Conservation (phyloP, 371 early-diverging fungal genomes). For the Lichtheimia ornata region DNA sequence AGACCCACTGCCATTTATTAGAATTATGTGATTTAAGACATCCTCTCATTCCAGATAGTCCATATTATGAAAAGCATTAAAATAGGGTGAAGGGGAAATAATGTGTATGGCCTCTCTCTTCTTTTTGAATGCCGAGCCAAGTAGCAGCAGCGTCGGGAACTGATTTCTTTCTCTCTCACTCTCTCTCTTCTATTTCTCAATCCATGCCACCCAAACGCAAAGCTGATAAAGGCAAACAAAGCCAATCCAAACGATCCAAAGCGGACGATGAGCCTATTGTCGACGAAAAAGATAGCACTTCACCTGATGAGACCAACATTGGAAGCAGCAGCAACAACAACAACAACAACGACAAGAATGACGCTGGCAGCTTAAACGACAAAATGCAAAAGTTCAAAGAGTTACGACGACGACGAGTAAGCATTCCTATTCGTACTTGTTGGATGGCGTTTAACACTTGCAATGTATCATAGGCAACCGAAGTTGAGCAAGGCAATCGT, state of each 20-base stretch:
- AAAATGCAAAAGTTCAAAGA: slow-evolving; percentile 23
- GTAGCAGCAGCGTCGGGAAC: too few species aligned
- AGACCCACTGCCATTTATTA: background rate
- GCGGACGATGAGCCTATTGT: background rate
- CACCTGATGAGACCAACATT: background rate
- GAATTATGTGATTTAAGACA: background rate
- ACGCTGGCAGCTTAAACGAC: slow-evolving; percentile 5
- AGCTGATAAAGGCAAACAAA: background rate
- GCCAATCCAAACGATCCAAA: background rate
- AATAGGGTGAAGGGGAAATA: too few species aligned
- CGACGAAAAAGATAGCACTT: too few species aligned
- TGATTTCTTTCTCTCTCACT: background rate
- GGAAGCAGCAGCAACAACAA: background rate
- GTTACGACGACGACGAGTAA: slow-evolving; percentile 27
- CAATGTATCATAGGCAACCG: slow-evolving; percentile 42
- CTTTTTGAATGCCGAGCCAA: too few species aligned
- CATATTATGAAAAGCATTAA: background rate
- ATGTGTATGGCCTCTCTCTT: too few species aligned
- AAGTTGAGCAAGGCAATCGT: slow-evolving; percentile 72
- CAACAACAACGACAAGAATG: background rate
- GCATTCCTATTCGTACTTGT: background rate
- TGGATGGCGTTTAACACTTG: background rate
- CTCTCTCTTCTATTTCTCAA: background rate
- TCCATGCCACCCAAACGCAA: slow-evolving; percentile 3
- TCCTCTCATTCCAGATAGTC: background rate